Evolutionary conservation across 1,284 basidiomycete genomes (phyloP).

Genomic region (Cutaneotrichosporon arboriforme): DNA sequence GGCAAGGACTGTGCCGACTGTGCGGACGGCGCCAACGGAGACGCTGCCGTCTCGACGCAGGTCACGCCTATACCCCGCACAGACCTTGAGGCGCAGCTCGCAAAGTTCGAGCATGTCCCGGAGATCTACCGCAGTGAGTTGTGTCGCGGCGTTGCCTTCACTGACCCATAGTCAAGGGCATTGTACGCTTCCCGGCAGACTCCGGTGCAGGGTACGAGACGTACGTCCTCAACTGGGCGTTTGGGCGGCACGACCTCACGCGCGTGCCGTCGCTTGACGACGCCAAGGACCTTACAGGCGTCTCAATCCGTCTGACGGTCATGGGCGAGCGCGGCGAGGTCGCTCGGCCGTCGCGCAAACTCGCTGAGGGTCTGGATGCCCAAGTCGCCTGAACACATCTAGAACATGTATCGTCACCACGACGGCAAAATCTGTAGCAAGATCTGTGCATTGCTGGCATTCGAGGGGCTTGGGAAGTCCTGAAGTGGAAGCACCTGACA

Average conservation of each 20-base stretch:
- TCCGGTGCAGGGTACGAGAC: slow-evolving; percentile 39
- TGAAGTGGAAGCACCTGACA: too few relatives aligned
- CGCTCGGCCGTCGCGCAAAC: slow-evolving; percentile 54
- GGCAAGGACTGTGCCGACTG: slow-evolving; percentile 12
- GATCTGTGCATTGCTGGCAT: too few relatives aligned
- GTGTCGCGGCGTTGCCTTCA: neutral
- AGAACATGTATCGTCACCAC: neutral
- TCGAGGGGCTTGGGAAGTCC: too few relatives aligned
- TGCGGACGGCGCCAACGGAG: neutral
- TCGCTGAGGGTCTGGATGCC: slow-evolving; percentile 56
- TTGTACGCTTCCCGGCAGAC: slow-evolving; percentile 55
- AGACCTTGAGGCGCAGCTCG: slow-evolving; percentile 51
- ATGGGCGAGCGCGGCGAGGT: slow-evolving; percentile 86
- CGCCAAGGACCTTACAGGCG: slow-evolving; percentile 40
- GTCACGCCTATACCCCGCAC: slow-evolving; percentile 1
- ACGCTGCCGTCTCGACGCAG: neutral
- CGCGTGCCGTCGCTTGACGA: slow-evolving; percentile 45
- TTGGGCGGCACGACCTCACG: slow-evolving; percentile 71
- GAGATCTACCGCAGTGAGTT: slow-evolving; percentile 46
- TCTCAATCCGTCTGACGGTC: slow-evolving; percentile 60
- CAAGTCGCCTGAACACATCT: slow-evolving; percentile 17
- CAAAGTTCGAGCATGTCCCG: slow-evolving; percentile 50
- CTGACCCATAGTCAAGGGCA: slow-evolving; percentile 58
- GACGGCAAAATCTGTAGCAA: too few relatives aligned
- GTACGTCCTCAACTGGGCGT: slow-evolving; percentile 82